Conservation (phyloP, 108 stramenopile species). For the Pseudonitzschia delicatissima region DNA sequence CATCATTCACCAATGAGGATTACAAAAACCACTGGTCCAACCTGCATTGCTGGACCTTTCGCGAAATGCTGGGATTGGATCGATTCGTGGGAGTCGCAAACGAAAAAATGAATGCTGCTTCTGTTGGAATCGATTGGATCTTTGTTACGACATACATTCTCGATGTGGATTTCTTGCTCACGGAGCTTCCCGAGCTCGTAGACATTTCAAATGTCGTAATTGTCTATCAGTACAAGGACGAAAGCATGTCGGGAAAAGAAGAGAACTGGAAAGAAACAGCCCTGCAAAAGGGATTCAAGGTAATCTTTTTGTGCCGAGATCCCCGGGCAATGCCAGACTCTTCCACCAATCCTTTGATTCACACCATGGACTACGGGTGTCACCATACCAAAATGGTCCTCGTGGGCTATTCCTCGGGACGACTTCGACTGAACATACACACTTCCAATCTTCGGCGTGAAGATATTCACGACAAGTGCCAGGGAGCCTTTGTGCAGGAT, state of each 20-base stretch:
- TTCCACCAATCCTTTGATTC: slow-evolving; percentile 28
- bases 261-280: slow-evolving; percentile 24
- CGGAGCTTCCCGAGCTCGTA: slow-evolving; percentile 54
- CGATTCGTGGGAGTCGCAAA: neutral
- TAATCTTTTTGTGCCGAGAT: slow-evolving; percentile 21
- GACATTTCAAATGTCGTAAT: slow-evolving; percentile 50
- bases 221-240: slow-evolving; percentile 44
- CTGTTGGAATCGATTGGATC: slow-evolving; percentile 45
- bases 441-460: slow-evolving; percentile 61
- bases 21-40: slow-evolving; percentile 14
- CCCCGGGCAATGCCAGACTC: slow-evolving; percentile 22
- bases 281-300: neutral
- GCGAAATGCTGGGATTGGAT: slow-evolving; percentile 63
- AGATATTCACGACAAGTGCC: slow-evolving; percentile 54
- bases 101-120: neutral
- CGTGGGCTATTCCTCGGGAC: slow-evolving; percentile 47
- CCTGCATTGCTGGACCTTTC: slow-evolving; percentile 43
- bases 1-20: neutral
- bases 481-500: slow-evolving; percentile 62
- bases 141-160: slow-evolving; percentile 60
- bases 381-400: slow-evolving; percentile 85
- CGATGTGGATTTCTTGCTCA: slow-evolving; percentile 53
- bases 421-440: slow-evolving; percentile 66
- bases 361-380: slow-evolving; percentile 38
- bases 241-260: slow-evolving; percentile 1